Conservation (phyloP, 805 yeast genomes). For the Saccharomycopsis sp. region DNA sequence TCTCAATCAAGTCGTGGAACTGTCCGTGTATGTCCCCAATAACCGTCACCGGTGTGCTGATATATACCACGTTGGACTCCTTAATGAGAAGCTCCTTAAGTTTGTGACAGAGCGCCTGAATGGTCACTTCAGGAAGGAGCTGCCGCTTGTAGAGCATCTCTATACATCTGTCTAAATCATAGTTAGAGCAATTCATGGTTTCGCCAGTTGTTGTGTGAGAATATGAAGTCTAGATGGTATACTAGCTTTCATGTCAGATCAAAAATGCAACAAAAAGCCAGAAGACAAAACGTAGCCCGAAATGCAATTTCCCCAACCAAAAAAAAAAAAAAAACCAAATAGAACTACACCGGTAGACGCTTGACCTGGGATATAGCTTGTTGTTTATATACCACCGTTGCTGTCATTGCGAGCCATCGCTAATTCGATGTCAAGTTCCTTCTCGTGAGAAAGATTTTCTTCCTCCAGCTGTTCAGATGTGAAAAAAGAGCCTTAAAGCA, state of each 20-base stretch:
- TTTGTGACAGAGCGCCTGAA: constrained; percentile 69
- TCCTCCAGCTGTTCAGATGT: background rate
- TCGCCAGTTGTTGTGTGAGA: background rate
- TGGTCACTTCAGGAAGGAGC: constrained; percentile 62
- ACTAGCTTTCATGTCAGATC: background rate
- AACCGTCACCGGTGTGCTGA: constrained; percentile 82
- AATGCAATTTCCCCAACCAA: background rate
- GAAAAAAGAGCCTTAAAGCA: background rate
- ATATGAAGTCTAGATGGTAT: background rate
- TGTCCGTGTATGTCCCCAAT: constrained; percentile 99
- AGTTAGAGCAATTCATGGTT: constrained; percentile 5
- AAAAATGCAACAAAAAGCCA: background rate
- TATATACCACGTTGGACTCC: constrained; percentile 82
- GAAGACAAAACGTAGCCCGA: too few species aligned
- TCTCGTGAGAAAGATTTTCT: background rate
- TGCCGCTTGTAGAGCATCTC: constrained; percentile 58
- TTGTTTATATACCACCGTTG: too few species aligned
- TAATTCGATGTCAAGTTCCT: too few species aligned
- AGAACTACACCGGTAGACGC: too few species aligned
- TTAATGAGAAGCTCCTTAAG: constrained; percentile 71
- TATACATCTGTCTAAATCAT: constrained; percentile 65
- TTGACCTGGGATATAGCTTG: too few species aligned
- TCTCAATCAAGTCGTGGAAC: constrained; percentile 87
- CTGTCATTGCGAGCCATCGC: too few species aligned
- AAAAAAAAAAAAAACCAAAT: background rate